Base-by-base conservation (phyloP, 148 eudicot genomes). In the Rhododendron mucronatum region DNA sequence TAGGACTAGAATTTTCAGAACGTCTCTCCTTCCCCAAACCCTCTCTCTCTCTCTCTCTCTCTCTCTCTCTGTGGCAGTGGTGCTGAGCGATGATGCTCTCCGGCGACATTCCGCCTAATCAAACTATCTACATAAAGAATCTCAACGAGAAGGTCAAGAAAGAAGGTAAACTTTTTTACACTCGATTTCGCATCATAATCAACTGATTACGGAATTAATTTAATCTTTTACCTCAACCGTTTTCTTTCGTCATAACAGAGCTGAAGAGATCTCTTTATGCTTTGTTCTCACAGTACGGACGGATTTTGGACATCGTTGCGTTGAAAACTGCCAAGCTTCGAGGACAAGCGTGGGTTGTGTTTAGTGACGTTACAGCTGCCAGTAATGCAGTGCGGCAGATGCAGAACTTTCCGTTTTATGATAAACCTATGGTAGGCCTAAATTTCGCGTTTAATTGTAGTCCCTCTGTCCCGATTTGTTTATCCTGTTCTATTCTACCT, bases 261-360 rank as follows among this genome's bases (percentile, higher is more conserved):
- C 84, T 96, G 96, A 96, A 96, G 93, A 92, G 98, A 84, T 96
- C 98, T 80, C 94, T 96, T 39, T 96, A 96, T 87, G 94, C 95
- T 88, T 90, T 96, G 88, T 96, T 96, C 92, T 96, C 99, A 47
- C 98, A 96, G 90, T 96, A 95, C 91, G 99, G 99, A 48, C 93
- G 98, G 88, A 92, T 96, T 55, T 47, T 95, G 91, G 99, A 96
- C 85, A 91, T 96, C 79, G 95, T 95, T 82, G 94, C 98, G 33
- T 65, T 96, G 88, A 96, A 96, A 90, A 96, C 99, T 0, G 79
- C 93, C 78, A 96, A 92, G 88, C 99, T 96, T 88, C 92, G 99
- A 80, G 99, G 99, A 48, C 99, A 96, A 30, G 76, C 76, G 2
- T 71, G 76, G 76, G 76, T 71, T 71, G 76, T 30, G 20, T 71